Evolutionary conservation across 1,284 basidiomycete genomes (phyloP), one percentile per base, ranked within the genome.

Genomic region (Ustilago esculenta): DNA sequence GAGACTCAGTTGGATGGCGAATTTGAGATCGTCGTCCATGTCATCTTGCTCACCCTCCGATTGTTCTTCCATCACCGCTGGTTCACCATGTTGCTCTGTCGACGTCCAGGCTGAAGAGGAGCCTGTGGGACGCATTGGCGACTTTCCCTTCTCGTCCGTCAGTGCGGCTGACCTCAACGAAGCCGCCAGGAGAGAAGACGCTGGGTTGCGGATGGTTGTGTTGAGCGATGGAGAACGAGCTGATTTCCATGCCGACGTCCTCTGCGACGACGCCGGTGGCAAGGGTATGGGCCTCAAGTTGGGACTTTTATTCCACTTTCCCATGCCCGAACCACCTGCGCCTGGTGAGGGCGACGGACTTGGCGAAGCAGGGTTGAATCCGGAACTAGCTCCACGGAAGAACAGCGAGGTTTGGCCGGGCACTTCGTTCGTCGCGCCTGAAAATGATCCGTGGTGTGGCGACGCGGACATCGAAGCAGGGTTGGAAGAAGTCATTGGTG

Each of bases 1-100:
- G 17, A 81, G 41, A 30, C 76, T 79, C 8, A 78, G 52, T 48
- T 75, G 76, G 24, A 81, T 61, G 1, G 76, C 79, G 15, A 72
- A 67, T 1, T 51, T 40, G n/a, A 78, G 40, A 21, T 77, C 78
- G 10, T 74, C 72, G 20, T 80, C 75, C 45, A 61, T 35, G 11
- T 69, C 57, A 2, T 46, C 40, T 23, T 35, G 45, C 32, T 34
- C 32, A 4, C 6, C 23, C 41, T 21, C 40, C 7, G 32, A 42
- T 20, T 33, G 36, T 6, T 48, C 46, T 15, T 24, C 12, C 25
- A 10, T 12, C 27, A 29, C n/a, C n/a, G n/a, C n/a, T n/a, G n/a
- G n/a, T n/a, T n/a, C n/a, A n/a, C n/a, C n/a, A n/a, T n/a, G n/a
- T n/a, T n/a, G n/a, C n/a, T n/a, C n/a, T n/a, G n/a, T n/a, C n/a